phyloP scores from a whole-genome alignment of 352 stramenopile genomes.

The Phytophthora quininea region DNA sequence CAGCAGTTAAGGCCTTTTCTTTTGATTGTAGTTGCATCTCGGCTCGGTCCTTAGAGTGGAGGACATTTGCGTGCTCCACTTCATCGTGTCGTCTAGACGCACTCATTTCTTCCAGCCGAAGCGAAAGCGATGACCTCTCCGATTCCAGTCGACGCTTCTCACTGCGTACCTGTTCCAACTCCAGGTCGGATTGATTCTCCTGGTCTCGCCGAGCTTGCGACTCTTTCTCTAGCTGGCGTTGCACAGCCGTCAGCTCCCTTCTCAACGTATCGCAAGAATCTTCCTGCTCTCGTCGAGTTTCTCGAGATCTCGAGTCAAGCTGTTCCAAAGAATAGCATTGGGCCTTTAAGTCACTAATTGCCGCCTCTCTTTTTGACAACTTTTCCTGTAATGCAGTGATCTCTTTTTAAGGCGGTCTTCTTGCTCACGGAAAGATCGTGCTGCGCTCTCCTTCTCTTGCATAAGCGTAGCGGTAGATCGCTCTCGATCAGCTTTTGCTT shows the following conservation, averaged over 20 bases:
- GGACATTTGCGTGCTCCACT: conserved; percentile 27
- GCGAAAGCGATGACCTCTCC: conserved; percentile 32
- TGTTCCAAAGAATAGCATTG: conserved; percentile 5
- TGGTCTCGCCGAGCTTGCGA: not conserved
- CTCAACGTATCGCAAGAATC: conserved; percentile 9
- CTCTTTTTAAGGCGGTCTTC: conserved; percentile 25
- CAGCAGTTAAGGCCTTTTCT: conserved; percentile 37
- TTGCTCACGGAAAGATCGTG: conserved; percentile 15
- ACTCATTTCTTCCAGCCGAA: conserved; percentile 32
- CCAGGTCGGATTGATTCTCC: conserved; percentile 14
- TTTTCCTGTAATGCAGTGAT: conserved; percentile 19
- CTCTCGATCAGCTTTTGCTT: conserved; percentile 9
- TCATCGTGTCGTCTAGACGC: conserved; percentile 36
- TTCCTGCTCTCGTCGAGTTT: conserved; percentile 14
- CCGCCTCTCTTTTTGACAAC: conserved; percentile 12
- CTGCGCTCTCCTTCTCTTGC: conserved; percentile 21
- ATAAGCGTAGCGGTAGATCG: not conserved
- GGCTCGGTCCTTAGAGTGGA: conserved; percentile 32
- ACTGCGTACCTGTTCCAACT: conserved; percentile 37
- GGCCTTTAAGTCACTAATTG: conserved; percentile 12
- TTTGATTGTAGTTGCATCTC: conserved; percentile 36
- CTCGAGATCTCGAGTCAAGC: no score
- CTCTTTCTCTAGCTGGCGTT: conserved; percentile 12
- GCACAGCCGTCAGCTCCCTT: conserved; percentile 7
- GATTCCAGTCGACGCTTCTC: conserved; percentile 46